A percentile compares a stretch with the other conserved stretches of the same genome.
Conservation (phyloP, 768 basidiomycete genomes). For the Pleurotus djamor region DNA sequence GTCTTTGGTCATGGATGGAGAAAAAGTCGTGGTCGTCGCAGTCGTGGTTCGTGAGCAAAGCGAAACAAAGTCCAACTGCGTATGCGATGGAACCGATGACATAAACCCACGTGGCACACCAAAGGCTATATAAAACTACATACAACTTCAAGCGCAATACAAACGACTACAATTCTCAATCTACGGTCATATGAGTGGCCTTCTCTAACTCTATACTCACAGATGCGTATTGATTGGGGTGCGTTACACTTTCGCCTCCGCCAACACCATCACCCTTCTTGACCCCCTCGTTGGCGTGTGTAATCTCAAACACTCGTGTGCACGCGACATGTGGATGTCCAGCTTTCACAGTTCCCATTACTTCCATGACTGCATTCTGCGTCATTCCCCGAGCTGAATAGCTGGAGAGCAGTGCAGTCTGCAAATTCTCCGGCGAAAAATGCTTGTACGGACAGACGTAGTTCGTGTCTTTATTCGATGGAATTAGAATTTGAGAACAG, state of each 20-base stretch:
- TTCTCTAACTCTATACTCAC: slow-evolving; percentile 67
- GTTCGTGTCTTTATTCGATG: slow-evolving; percentile 26
- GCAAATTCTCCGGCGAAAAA: slow-evolving; percentile 81
- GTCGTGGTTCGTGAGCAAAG: slow-evolving; percentile 3
- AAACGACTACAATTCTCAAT: slow-evolving; percentile 46
- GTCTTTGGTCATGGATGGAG: slow-evolving; percentile 36
- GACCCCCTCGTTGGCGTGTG: slow-evolving; percentile 69
- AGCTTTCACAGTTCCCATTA: slow-evolving; percentile 75
- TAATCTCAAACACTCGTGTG: slow-evolving; percentile 95
- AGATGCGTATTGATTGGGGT: slow-evolving; percentile 91
- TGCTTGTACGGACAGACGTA: slow-evolving; percentile 93
- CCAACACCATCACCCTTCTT: slow-evolving; percentile 91
- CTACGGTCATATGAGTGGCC: slow-evolving; percentile 28
- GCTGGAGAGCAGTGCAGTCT: slow-evolving; percentile 67
- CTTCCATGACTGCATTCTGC: slow-evolving; percentile 73
- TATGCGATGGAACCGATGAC: background rate
- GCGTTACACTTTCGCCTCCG: slow-evolving; percentile 82
- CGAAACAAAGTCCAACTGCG: background rate
- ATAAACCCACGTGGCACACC: background rate
- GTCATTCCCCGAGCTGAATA: slow-evolving; percentile 67
- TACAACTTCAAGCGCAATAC: slow-evolving; percentile 7
- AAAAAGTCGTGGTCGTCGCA: slow-evolving; percentile 9
- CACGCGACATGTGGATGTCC: slow-evolving; percentile 94
- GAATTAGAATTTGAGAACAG: slow-evolving; percentile 84
- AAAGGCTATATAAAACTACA: background rate